These are phyloP conservation scores for Multifurca ochricompacta DNA, from an alignment of 768 basidiomycete genomes.

Conservation along the genomic window DNA sequence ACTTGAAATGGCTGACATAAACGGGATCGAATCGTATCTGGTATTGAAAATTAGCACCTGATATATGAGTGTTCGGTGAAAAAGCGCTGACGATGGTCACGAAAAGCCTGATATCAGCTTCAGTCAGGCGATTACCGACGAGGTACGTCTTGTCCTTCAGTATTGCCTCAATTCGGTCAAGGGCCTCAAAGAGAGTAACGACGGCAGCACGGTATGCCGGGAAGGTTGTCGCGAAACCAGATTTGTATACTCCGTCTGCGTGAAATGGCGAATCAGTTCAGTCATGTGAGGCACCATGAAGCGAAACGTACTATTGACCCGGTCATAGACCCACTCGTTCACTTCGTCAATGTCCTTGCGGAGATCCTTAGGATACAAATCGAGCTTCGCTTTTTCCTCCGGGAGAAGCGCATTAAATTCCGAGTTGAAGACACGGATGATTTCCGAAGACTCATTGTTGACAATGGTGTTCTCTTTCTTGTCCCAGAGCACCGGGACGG, in stretches of 20 bases:
- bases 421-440: slow-evolving; percentile 88
- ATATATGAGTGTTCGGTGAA: not conserved
- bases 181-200: slow-evolving; percentile 59
- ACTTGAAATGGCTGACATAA: slow-evolving; percentile 91
- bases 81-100: slow-evolving; percentile 77
- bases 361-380: slow-evolving; percentile 72
- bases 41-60: not conserved
- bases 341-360: slow-evolving; percentile 72
- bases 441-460: slow-evolving; percentile 93
- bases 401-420: slow-evolving; percentile 72
- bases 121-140: slow-evolving; percentile 75
- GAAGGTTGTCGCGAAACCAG: slow-evolving; percentile 80
- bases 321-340: slow-evolving; percentile 82
- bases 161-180: slow-evolving; percentile 75
- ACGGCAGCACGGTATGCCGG: slow-evolving; percentile 77
- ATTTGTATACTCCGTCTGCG: slow-evolving; percentile 77
- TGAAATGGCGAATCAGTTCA: not conserved
- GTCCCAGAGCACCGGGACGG: slow-evolving; percentile 91
- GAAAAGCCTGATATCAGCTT: slow-evolving; percentile 80
- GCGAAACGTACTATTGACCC: slow-evolving; percentile 62
- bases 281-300: not conserved
- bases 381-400: slow-evolving; percentile 51
- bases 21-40: slow-evolving; percentile 86
- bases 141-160: slow-evolving; percentile 76
- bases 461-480: slow-evolving; percentile 82